Conservation (phyloP, 2,329 filamentous ascomycete genomes). For the Byssochlamys sp. region DNA sequence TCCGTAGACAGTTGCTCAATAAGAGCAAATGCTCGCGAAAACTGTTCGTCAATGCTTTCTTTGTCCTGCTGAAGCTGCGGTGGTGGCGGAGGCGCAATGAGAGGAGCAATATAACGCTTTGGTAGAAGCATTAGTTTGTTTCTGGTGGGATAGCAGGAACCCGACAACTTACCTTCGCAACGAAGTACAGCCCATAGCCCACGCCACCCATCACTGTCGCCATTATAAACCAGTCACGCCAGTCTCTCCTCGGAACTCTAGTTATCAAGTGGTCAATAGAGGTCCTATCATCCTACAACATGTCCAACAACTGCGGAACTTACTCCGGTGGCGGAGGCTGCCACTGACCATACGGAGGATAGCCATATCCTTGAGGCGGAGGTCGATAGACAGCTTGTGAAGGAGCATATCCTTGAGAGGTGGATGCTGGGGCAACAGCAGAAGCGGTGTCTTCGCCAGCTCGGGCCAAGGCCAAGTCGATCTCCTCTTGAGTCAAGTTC, state of each 20-base stretch:
- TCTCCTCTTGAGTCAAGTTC: conserved; percentile 92
- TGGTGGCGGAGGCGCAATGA: conserved; percentile 86
- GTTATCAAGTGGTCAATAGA: not conserved
- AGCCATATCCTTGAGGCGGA: conserved; percentile 37
- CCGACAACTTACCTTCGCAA: conserved; percentile 63
- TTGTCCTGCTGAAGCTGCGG: conserved; percentile 93
- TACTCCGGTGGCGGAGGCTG: conserved; percentile 47
- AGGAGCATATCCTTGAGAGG: conserved; percentile 41
- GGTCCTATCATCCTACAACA: not conserved
- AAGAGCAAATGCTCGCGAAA: conserved; percentile 80
- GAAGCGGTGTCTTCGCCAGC: conserved; percentile 51
- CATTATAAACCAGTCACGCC: conserved; percentile 99
- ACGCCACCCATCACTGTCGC: conserved; percentile 87
- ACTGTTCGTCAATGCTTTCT: conserved; percentile 80
- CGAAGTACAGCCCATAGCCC: conserved; percentile 75
- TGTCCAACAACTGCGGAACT: conserved; percentile 11
- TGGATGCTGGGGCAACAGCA: conserved; percentile 35
- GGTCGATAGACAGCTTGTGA: conserved; percentile 30
- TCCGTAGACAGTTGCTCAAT: conserved; percentile 88
- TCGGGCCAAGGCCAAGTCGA: conserved; percentile 72
- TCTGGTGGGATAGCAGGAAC: not conserved
- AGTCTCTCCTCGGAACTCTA: conserved; percentile 68
- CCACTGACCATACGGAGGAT: conserved; percentile 45
- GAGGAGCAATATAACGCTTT: conserved; percentile 78
- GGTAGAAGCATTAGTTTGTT: conserved; percentile 8